Evolutionary conservation across 2,329 filamentous ascomycete genomes (phyloP).

Genomic region (Thyridium curvatum): DNA sequence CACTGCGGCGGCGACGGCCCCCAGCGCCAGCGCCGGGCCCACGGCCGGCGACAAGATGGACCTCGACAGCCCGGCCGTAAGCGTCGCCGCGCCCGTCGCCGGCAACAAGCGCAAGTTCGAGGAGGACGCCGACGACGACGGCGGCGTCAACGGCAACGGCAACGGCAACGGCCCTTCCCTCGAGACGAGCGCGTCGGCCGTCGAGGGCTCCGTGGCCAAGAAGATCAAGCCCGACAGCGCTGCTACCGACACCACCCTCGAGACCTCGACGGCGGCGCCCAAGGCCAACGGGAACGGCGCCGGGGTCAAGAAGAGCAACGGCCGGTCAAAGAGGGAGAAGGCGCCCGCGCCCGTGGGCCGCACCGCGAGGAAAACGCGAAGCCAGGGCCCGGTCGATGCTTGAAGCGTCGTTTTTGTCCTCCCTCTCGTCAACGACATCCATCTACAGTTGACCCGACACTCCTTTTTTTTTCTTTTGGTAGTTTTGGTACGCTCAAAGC

Average conservation of each 20-base stretch:
- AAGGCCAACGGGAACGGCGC: neutral
- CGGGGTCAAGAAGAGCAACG: slow-evolving; percentile 13
- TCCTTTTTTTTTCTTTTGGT: neutral
- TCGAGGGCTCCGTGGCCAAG: slow-evolving; percentile 5
- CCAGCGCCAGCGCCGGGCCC: no score
- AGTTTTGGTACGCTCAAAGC: no score
- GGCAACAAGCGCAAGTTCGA: no score
- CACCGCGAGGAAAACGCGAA: slow-evolving; percentile 31
- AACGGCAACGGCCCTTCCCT: slow-evolving; percentile 5
- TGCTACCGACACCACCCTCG: no score
- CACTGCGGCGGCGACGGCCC: no score
- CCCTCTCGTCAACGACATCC: no score
- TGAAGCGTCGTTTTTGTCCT: neutral
- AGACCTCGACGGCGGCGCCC: no score
- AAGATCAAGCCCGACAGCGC: slow-evolving; percentile 8
- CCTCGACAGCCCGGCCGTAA: no score
- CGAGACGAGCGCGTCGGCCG: slow-evolving; percentile 7
- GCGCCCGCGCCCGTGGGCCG: slow-evolving; percentile 19
- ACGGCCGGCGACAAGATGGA: no score
- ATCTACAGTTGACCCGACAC: neutral
- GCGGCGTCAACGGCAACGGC: slow-evolving; percentile 4
- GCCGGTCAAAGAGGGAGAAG: slow-evolving; percentile 14
- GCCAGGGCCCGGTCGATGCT: slow-evolving; percentile 20
- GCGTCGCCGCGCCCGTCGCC: no score
- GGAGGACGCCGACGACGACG: neutral